These are phyloP conservation scores for Boletus bicolor DNA, from an alignment of 768 basidiomycete species.

Conservation along the genomic window DNA sequence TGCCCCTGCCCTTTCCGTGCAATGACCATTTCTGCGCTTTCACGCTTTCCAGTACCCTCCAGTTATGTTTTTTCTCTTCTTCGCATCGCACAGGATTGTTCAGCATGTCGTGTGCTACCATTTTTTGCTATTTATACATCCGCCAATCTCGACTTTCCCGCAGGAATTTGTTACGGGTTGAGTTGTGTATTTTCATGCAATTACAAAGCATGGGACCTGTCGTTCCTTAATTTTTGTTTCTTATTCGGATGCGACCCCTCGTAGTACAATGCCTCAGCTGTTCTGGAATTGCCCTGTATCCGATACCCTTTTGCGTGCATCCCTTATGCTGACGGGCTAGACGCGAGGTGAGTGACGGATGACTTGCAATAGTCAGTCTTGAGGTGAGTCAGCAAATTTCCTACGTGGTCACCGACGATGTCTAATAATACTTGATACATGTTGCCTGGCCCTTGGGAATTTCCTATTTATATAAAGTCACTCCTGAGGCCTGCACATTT, in stretches of 20 bases:
- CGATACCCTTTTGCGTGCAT: background rate
- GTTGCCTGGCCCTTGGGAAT: background rate
- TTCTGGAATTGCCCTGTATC: background rate
- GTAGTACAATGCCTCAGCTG: constrained; percentile 8
- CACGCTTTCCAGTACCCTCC: background rate
- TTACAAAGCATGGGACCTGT: constrained; percentile 10
- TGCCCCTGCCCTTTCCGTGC: constrained; percentile 17
- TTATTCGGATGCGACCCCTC: constrained; percentile 3
- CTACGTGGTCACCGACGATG: background rate
- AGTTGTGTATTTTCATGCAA: constrained; percentile 11
- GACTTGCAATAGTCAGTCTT: background rate
- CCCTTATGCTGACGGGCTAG: background rate
- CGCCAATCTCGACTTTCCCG: constrained; percentile 15
- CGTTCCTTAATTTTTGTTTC: constrained; percentile 13
- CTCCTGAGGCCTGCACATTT: background rate
- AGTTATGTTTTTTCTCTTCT: background rate
- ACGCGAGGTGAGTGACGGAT: constrained; percentile 6
- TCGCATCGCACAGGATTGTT: constrained; percentile 15
- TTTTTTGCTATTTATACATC: constrained; percentile 9
- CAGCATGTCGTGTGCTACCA: constrained; percentile 12
- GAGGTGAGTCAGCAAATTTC: constrained; percentile 14
- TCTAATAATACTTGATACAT: background rate
- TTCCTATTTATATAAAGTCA: background rate
- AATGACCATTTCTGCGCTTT: constrained; percentile 15
- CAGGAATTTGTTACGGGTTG: constrained; percentile 16